Percentiles rank a stretch among this genome's conserved stretches.
Conservation (phyloP, 2,329 filamentous ascomycete genomes). For the Aspergillus vadensis region DNA sequence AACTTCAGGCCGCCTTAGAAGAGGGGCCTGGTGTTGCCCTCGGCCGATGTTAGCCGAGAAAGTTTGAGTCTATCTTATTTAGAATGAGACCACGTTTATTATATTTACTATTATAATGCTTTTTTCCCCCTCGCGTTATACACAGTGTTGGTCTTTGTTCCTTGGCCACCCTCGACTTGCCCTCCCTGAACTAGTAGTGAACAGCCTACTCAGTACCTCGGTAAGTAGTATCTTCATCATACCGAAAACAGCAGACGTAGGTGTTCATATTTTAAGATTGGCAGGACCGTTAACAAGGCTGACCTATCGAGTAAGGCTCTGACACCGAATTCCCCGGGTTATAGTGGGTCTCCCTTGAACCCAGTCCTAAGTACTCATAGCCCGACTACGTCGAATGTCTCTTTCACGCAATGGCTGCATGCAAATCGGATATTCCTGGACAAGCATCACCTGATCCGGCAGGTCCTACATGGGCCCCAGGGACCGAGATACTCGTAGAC, state of each 20-base stretch:
- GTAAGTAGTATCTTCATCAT: neutral
- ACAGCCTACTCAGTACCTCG: neutral
- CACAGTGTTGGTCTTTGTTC: neutral
- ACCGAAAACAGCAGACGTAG: neutral
- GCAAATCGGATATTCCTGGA: neutral
- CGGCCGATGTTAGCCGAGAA: constrained; percentile 4
- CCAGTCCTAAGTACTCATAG: constrained; percentile 6
- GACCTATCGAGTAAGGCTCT: neutral
- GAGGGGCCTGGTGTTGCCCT: neutral
- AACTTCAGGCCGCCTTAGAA: too few species aligned
- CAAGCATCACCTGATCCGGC: constrained; percentile 14
- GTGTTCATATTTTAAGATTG: neutral
- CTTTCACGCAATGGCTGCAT: neutral
- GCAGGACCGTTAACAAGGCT: neutral
- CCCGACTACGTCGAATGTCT: too few species aligned
- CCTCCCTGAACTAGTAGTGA: too few species aligned
- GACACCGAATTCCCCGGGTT: neutral
- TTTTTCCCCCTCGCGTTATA: neutral
- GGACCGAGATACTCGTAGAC: neutral
- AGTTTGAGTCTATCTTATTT: neutral
- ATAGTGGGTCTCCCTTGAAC: neutral
- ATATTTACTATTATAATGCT: neutral
- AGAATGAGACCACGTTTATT: neutral
- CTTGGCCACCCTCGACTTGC: neutral
- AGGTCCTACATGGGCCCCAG: constrained; percentile 15